Base-by-base conservation (phyloP, 1,139 yeast species). In the Yamadazyma aaseri region DNA sequence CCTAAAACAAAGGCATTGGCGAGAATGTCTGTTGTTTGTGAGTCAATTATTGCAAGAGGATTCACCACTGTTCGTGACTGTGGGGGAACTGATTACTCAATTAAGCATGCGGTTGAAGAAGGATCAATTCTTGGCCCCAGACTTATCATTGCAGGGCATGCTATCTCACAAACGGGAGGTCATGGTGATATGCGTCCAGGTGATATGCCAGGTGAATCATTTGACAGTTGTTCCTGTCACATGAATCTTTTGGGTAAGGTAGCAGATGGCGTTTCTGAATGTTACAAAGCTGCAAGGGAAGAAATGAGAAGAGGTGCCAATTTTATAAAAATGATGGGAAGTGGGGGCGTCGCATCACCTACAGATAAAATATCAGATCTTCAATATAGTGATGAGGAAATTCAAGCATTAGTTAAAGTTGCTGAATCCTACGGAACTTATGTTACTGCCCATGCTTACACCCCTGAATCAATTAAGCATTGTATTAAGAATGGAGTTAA, bases 361-460 rank as follows among this genome's bases (percentile, higher is more conserved):
- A 40, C 45, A 4, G 45, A 41, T 26, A 39, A 41, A 24, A 40
- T 41, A 12, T 31, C 29, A 13, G 46, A 51, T 33, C 30, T 49
- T n/a, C 55, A 50, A 35, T 52, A 42, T 32, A 42, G 50, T 17
- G 48, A 46, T 10, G 54, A 47, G 17, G 56, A 53, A 39, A 42
- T 53, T 15, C 45, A 42, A 32, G 49, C 55, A 6, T 42, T 53
- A 15, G 55, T 48, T n/a, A 35, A 40, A 25, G 54, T 51, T 20
- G 56, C 57, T 2, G 31, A 46, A 9, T 35, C 47, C 14, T 50
- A 50, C 28, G 50, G 47, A 12, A 48, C 56, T 6, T 50, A 42
- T 39, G 56, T 50, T 17, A 51, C 56, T 26, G 55, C 55, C 6
- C 56, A 53, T 35, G 49, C 53, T 10, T 53, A 53, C 31, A 51